Percentiles rank a stretch among this genome's conserved stretches.
Conservation (phyloP, 176 grass and related monocot species). For the Urochloa ruziziensis region DNA sequence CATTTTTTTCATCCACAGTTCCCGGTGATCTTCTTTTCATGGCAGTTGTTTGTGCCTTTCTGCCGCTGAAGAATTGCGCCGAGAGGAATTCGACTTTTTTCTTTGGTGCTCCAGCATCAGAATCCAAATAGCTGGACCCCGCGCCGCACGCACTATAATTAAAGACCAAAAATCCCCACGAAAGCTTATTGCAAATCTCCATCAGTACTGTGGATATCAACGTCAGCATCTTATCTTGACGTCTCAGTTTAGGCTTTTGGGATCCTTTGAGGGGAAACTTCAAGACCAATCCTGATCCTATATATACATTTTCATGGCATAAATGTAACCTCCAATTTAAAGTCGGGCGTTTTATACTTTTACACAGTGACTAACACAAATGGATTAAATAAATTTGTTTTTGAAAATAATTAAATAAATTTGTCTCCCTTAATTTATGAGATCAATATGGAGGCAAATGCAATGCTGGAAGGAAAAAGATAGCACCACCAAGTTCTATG, state of each 20-base stretch:
- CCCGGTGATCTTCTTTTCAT: too few relatives aligned
- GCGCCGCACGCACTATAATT: neutral
- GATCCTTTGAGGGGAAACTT: neutral
- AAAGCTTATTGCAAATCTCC: slow-evolving; percentile 27
- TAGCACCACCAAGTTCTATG: too few relatives aligned
- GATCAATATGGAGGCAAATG: too few relatives aligned
- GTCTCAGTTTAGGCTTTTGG: neutral
- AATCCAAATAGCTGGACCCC: neutral
- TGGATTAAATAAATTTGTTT: too few relatives aligned
- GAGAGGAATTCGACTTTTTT: neutral
- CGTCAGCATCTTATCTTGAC: slow-evolving; percentile 11
- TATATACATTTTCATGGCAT: neutral
- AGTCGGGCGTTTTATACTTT: too few relatives aligned
- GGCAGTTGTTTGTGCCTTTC: neutral
- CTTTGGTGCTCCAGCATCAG: neutral
- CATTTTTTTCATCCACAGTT: neutral
- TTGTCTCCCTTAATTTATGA: too few relatives aligned
- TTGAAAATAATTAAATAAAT: too few relatives aligned
- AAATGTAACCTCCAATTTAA: neutral
- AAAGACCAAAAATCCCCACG: slow-evolving; percentile 22
- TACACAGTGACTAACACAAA: too few relatives aligned
- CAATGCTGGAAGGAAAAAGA: too few relatives aligned
- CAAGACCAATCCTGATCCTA: too few relatives aligned
- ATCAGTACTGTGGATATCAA: slow-evolving; percentile 25
- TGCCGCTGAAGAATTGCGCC: neutral